Conservation (phyloP, 495 filamentous ascomycete species). For the Cryomyces minteri region DNA sequence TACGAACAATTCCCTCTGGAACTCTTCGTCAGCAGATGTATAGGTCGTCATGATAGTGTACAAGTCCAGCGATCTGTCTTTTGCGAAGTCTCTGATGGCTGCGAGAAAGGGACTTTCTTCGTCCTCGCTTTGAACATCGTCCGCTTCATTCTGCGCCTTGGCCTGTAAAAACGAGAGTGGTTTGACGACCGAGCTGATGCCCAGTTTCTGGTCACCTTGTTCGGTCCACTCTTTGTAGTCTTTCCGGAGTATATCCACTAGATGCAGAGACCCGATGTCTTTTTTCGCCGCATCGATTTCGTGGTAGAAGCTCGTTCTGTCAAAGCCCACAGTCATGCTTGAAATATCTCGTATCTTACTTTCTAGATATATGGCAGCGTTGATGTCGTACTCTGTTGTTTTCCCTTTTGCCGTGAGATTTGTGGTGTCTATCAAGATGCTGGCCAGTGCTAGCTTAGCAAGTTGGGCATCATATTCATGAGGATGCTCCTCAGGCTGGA, state of each 20-base stretch:
- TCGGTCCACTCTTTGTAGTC: constrained; percentile 90
- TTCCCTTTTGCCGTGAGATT: constrained; percentile 54
- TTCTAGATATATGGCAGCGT: constrained; percentile 47
- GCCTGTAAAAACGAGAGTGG: constrained; percentile 40
- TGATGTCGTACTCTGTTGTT: constrained; percentile 49
- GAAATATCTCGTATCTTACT: constrained; percentile 25
- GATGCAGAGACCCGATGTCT: constrained; percentile 43
- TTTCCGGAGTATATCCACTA: constrained; percentile 63
- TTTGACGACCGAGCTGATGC: constrained; percentile 57
- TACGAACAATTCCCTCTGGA: constrained; percentile 58
- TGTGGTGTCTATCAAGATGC: constrained; percentile 70
- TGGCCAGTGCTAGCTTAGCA: constrained; percentile 44
- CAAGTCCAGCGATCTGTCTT: constrained; percentile 40
- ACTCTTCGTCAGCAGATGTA: constrained; percentile 29
- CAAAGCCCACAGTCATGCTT: constrained; percentile 25
- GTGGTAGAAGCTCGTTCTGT: constrained; percentile 40
- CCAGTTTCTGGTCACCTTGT: constrained; percentile 32
- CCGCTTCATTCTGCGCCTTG: constrained; percentile 28
- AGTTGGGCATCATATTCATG: constrained; percentile 36
- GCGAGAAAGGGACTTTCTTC: constrained; percentile 26
- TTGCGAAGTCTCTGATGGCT: constrained; percentile 33
- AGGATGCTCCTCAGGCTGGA: constrained; percentile 19
- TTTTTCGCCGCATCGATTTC: constrained; percentile 48
- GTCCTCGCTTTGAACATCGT: constrained; percentile 10
- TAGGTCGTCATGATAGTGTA: constrained; percentile 63